These are phyloP conservation scores for Tulasnella sp. DNA, from an alignment of 768 basidiomycete genomes.

Conservation along the genomic window DNA sequence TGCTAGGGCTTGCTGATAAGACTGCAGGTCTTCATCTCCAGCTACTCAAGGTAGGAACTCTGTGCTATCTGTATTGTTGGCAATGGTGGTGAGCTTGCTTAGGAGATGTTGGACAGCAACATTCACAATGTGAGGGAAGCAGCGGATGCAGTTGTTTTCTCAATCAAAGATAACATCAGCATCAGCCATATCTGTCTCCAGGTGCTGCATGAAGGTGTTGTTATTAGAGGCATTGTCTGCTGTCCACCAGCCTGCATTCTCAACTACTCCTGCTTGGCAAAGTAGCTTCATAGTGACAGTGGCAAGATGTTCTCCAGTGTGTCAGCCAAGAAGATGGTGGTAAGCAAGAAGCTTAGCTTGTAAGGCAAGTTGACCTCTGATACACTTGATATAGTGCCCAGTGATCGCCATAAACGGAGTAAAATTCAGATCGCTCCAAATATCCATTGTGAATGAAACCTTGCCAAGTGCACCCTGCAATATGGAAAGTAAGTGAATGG, in stretches of 20 bases:
- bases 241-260: not conserved
- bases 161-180: not conserved
- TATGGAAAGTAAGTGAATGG: too few relatives aligned
- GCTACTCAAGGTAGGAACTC: not conserved
- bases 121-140: constrained; percentile 12
- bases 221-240: constrained; percentile 15
- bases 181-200: not conserved
- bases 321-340: not conserved
- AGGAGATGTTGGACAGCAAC: constrained; percentile 8
- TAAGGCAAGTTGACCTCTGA: not conserved
- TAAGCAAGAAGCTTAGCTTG: constrained; percentile 3
- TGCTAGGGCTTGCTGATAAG: not conserved
- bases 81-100: not conserved
- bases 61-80: not conserved
- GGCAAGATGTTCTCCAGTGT: constrained; percentile 9
- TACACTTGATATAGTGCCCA: not conserved
- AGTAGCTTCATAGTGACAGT: not conserved
- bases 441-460: constrained; percentile 6
- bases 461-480: not conserved
- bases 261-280: not conserved
- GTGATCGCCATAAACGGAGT: constrained; percentile 6
- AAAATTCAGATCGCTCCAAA: not conserved
- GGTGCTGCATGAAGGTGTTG: constrained; percentile 10
- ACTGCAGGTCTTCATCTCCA: not conserved
- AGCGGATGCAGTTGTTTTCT: not conserved